phyloP scores from a whole-genome alignment of 2,329 filamentous ascomycete genomes.

The Knufia petricola region DNA sequence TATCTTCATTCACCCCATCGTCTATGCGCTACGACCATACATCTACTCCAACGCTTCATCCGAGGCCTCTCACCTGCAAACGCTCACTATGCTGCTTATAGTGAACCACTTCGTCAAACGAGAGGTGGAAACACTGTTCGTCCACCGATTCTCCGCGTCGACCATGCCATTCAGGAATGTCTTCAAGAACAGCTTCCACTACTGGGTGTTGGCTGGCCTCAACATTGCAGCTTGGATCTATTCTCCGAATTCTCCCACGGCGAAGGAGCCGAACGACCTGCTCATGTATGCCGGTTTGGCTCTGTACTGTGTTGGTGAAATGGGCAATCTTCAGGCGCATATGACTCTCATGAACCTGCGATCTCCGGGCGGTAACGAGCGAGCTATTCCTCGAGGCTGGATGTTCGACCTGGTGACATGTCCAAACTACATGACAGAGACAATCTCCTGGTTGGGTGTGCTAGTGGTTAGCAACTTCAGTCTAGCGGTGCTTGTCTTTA shows the following conservation, averaged over 20 bases:
- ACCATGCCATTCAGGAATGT: slow-evolving; percentile 91
- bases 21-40: slow-evolving; percentile 61
- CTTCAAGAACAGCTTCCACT: slow-evolving; percentile 90
- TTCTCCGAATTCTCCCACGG: slow-evolving; percentile 60
- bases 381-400: slow-evolving; percentile 77
- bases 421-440: slow-evolving; percentile 95
- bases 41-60: slow-evolving; percentile 51
- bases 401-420: slow-evolving; percentile 84
- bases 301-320: slow-evolving; percentile 67
- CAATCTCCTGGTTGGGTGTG: slow-evolving; percentile 75
- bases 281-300: slow-evolving; percentile 60
- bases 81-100: slow-evolving; percentile 63
- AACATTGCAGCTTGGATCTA: slow-evolving; percentile 82
- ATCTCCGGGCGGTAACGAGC: slow-evolving; percentile 67
- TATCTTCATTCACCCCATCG: slow-evolving; percentile 71
- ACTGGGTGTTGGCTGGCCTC: slow-evolving; percentile 77
- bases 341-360: slow-evolving; percentile 68
- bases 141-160: slow-evolving; percentile 88
- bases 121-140: slow-evolving; percentile 84
- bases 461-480: slow-evolving; percentile 65
- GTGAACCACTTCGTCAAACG: slow-evolving; percentile 85
- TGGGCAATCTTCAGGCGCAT: slow-evolving; percentile 73
- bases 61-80: slow-evolving; percentile 56
- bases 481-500: slow-evolving; percentile 69
- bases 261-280: slow-evolving; percentile 40